Evolutionary conservation across 495 filamentous ascomycete species (phyloP), one percentile per base, ranked within the genome.

Genomic region (Talaromyces thailandensis): DNA sequence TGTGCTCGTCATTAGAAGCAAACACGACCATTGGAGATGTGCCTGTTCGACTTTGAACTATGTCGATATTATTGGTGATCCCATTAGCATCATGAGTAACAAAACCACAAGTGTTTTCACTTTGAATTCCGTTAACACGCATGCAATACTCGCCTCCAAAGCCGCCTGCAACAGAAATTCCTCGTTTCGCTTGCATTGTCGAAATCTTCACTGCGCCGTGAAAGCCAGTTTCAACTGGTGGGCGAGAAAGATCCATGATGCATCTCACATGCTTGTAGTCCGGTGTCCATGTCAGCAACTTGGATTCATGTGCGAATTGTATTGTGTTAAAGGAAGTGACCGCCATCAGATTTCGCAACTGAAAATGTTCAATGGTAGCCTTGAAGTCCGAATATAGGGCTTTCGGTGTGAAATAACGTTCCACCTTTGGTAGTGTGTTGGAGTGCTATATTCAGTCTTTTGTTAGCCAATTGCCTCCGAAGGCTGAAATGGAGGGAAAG

Each of bases 21-120:
- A 97, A 92, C 18, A 89, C 85, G 14, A 86, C 90, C 28, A 84
- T 73, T 16, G 90, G 89, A 6, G 78, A 75, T 18, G 81, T 79
- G 16, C 79, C 84, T 21, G 76, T 76, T 37, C 92, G 86, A 26
- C 79, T 80, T 14, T 74, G 76, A 64, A 87, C 79, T 21, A 92
- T 76, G 66, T 94, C 85, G 57, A 93, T 82, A 71, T 97, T 92
- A 66, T 95, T 96, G 28, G 90, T 95, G 66, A 96, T 94, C 62
- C 88, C 86, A 63, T 90, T 90, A 31, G 75, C 69, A 45, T 87
- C 78, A 56, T 80, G 78, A 3, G 88, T 89, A 37, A 94, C 86
- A 29, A 80, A 74, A 4, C 91, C 91, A 51, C 82, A 77, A n/a
- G 79, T 80, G 53, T 75, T 79, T 16, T 68, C 68, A 11, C 72